Percentiles rank a stretch among this genome's conserved stretches.
Conservation (phyloP, 306 rosid genomes). For the Pueraria montana region DNA sequence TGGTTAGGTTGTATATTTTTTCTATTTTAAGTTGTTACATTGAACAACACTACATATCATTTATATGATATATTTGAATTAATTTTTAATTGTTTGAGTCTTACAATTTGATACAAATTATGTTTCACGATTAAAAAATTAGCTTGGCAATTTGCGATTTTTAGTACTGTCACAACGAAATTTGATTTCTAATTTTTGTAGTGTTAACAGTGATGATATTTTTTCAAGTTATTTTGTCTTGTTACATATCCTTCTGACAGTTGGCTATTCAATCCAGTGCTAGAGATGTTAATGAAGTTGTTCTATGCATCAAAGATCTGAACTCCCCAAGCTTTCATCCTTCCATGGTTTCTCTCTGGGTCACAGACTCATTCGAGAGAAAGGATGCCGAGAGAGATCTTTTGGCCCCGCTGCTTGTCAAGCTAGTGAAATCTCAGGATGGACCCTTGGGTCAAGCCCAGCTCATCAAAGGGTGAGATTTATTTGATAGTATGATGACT, state of each 20-base stretch:
- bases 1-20: neutral
- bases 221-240: constrained; percentile 18
- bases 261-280: constrained; percentile 68
- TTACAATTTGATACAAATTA: neutral
- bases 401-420: constrained; percentile 72
- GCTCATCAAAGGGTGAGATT: constrained; percentile 78
- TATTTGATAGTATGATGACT: constrained; percentile 14
- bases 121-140: neutral
- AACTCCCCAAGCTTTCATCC: constrained; percentile 88
- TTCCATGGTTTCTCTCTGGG: constrained; percentile 85
- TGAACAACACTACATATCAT: neutral
- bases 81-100: neutral
- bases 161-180: neutral
- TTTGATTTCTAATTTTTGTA: constrained; percentile 4
- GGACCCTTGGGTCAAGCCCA: constrained; percentile 66
- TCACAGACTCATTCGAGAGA: constrained; percentile 85
- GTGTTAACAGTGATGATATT: neutral
- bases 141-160: neutral
- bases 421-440: constrained; percentile 67
- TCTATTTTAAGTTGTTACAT: neutral
- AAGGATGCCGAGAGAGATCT: constrained; percentile 81
- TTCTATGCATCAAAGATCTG: constrained; percentile 74
- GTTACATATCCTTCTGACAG: constrained; percentile 31
- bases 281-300: constrained; percentile 82
- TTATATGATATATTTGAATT: neutral